phyloP scores from a whole-genome alignment of 2,329 filamentous ascomycete genomes.

The Madurella mycetomatis region DNA sequence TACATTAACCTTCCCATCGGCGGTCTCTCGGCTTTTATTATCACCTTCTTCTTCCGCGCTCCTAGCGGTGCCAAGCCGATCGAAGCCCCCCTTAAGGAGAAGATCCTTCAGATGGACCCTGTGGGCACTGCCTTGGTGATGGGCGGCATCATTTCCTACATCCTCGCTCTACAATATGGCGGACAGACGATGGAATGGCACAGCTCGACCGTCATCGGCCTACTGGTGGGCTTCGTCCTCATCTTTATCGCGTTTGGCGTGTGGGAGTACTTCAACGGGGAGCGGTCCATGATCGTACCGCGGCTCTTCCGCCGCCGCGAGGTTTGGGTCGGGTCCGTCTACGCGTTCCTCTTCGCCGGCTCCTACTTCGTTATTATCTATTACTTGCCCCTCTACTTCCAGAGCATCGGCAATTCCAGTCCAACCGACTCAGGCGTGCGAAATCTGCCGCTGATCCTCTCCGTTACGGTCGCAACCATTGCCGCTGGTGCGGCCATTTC shows the following conservation, averaged over 20 bases:
- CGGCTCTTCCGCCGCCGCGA: conserved; percentile 32
- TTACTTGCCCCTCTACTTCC: conserved; percentile 41
- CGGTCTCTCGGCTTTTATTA: conserved; percentile 17
- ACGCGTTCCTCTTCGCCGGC: conserved; percentile 33
- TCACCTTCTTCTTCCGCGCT: conserved; percentile 29
- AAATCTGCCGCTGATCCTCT: conserved; percentile 35
- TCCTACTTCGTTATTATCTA: conserved; percentile 36
- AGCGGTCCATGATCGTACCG: conserved; percentile 35
- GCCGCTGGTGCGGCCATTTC: conserved; percentile 29
- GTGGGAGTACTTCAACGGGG: conserved; percentile 35
- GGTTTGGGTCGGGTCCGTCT: conserved; percentile 28
- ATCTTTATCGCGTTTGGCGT: conserved; percentile 27
- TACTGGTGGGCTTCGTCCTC: conserved; percentile 33
- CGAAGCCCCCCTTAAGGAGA: conserved; percentile 34
- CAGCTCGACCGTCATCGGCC: conserved; percentile 33
- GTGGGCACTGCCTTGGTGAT: conserved; percentile 36
- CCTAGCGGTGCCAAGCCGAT: conserved; percentile 34
- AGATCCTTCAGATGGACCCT: conserved; percentile 40
- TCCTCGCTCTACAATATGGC: conserved; percentile 44
- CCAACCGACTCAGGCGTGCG: conserved; percentile 35
- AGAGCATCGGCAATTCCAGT: conserved; percentile 34
- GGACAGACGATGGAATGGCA: conserved; percentile 36
- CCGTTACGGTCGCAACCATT: conserved; percentile 32
- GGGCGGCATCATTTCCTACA: conserved; percentile 36
- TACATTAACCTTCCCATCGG: conserved; percentile 26